Percentiles rank a stretch among this genome's conserved stretches.
Conservation (phyloP, 768 basidiomycete genomes). For the Hirschioporus abietinus region DNA sequence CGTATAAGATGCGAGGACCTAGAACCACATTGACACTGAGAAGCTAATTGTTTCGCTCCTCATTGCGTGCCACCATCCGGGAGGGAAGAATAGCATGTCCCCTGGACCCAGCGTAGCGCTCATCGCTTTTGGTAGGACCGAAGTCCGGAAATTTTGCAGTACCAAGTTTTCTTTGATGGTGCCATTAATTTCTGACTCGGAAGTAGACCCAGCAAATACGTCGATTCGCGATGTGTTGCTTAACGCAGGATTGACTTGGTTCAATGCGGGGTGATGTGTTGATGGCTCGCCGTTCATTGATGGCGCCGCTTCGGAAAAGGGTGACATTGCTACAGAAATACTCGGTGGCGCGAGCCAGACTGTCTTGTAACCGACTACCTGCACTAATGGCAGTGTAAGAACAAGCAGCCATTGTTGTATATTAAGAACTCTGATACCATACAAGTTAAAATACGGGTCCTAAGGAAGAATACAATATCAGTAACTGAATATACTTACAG, state of each 20-base stretch:
- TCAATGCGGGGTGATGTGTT: slow-evolving; percentile 33
- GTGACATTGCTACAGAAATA: slow-evolving; percentile 52
- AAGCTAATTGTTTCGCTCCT: slow-evolving; percentile 76
- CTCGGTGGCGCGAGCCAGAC: slow-evolving; percentile 87
- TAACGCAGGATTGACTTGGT: slow-evolving; percentile 42
- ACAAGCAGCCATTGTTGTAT: slow-evolving; percentile 5
- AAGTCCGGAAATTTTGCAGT: slow-evolving; percentile 38
- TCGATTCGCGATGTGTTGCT: slow-evolving; percentile 81
- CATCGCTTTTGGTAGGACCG: slow-evolving; percentile 56
- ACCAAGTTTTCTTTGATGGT: slow-evolving; percentile 13
- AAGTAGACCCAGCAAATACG: slow-evolving; percentile 46
- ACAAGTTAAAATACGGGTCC: slow-evolving; percentile 94
- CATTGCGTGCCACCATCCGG: slow-evolving; percentile 95
- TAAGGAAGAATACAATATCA: slow-evolving; percentile 25
- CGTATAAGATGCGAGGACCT: slow-evolving; percentile 13
- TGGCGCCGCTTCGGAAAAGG: slow-evolving; percentile 27
- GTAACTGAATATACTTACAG: slow-evolving; percentile 9
- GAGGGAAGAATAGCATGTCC: slow-evolving; percentile 85
- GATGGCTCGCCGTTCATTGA: slow-evolving; percentile 13
- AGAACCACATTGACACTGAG: slow-evolving; percentile 93
- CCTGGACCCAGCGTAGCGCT: slow-evolving; percentile 68
- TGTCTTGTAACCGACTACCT: slow-evolving; percentile 84
- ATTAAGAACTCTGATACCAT: slow-evolving; percentile 46
- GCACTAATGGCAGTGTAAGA: slow-evolving; percentile 44
- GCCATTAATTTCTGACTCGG: slow-evolving; percentile 13